A percentile compares a stretch with the other conserved stretches of the same genome.
These are phyloP conservation scores for Groenewaldozyma salmanticensis DNA, from an alignment of 805 yeast species.

Conservation along the genomic window DNA sequence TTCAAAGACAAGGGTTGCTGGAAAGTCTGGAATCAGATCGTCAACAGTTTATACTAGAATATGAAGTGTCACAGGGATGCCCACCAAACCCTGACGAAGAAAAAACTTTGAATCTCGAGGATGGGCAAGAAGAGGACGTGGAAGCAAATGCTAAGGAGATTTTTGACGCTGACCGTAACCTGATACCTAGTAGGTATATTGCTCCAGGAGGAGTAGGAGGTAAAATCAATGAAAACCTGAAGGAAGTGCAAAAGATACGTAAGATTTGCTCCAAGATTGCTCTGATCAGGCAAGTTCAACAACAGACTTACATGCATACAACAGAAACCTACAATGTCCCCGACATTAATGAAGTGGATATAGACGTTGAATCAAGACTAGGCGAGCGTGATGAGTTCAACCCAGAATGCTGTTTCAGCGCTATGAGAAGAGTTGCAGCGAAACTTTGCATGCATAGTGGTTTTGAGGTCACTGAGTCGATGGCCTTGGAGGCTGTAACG, in stretches of 20 bases:
- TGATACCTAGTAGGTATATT: conserved; percentile 22
- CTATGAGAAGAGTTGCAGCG: conserved; percentile 59
- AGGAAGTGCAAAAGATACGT: conserved; percentile 78
- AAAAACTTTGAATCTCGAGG: conserved; percentile 34
- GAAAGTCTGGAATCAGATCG: conserved; percentile 27
- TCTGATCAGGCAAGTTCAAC: conserved; percentile 82
- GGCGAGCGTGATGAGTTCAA: conserved; percentile 55
- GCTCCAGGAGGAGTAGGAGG: conserved; percentile 49
- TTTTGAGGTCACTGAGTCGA: conserved; percentile 71
- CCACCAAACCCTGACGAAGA: conserved; percentile 50
- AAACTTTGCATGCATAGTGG: conserved; percentile 87
- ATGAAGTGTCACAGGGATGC: conserved; percentile 71
- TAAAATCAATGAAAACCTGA: conserved; percentile 54
- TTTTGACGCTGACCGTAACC: conserved; percentile 24
- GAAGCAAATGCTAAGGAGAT: conserved; percentile 20
- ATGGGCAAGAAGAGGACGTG: conserved; percentile 1
- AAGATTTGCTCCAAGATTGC: conserved; percentile 82
- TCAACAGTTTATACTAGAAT: conserved; percentile 45
- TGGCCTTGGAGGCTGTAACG: conserved; percentile 69
- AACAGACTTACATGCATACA: conserved; percentile 63
- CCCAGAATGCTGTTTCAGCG: conserved; percentile 52
- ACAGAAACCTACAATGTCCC: conserved; percentile 60
- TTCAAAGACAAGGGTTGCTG: conserved; percentile 13
- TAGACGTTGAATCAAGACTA: conserved; percentile 75
- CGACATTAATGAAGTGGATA: conserved; percentile 52